phyloP scores from a whole-genome alignment of 208 protist genomes.

The Crithidia bombi region DNA sequence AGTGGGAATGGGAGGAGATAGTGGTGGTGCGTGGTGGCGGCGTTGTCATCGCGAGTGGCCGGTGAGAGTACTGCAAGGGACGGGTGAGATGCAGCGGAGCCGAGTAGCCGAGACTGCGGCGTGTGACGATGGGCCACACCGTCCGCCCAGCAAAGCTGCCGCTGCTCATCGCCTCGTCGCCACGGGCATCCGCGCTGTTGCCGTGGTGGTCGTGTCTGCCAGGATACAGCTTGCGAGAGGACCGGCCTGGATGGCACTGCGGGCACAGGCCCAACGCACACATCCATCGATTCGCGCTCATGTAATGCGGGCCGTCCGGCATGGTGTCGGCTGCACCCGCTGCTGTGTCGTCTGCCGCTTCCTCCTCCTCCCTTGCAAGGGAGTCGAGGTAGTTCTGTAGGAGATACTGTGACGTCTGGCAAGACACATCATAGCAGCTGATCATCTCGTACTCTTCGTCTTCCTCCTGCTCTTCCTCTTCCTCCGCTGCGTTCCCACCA shows the following conservation, averaged over 20 bases:
- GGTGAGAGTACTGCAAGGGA: neutral
- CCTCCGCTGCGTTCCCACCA: neutral
- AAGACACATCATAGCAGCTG: conserved; percentile 35
- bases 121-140: conserved; percentile 21
- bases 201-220: neutral
- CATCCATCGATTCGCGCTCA: conserved; percentile 28
- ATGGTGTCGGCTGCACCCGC: neutral
- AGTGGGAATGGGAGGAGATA: neutral
- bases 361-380: neutral
- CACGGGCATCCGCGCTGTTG: neutral
- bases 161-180: neutral
- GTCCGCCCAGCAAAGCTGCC: neutral
- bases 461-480: neutral
- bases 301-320: conserved; percentile 20
- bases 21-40: neutral
- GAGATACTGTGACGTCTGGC: conserved; percentile 34
- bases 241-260: conserved; percentile 23
- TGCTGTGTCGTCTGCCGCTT: neutral
- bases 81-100: conserved; percentile 8
- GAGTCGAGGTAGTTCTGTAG: neutral
- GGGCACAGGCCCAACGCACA: conserved; percentile 31
- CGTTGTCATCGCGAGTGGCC: neutral
- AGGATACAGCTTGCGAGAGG: neutral
- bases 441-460: conserved; percentile 20
- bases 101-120: conserved; percentile 20